Percentiles rank a stretch among this genome's conserved stretches.
Evolutionary conservation across 257 asterid genomes (phyloP).

Genomic region (Nicotiana benthamiana): DNA sequence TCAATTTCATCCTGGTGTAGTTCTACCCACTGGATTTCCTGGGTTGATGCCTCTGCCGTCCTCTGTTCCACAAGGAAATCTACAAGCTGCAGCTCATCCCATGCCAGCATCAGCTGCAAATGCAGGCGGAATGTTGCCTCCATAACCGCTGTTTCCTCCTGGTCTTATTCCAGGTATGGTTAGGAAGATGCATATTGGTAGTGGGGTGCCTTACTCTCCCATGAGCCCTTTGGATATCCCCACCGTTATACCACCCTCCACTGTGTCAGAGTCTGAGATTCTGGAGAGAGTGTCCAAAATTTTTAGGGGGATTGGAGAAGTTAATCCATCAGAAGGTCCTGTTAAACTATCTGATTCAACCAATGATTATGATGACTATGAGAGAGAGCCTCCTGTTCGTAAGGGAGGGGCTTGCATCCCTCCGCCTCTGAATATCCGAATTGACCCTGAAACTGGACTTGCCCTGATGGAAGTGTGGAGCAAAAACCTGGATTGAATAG

Average conservation of each 20-base stretch:
- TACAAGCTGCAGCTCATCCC: slow-evolving; percentile 31
- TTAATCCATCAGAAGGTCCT: slow-evolving; percentile 83
- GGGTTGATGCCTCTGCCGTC: slow-evolving; percentile 41
- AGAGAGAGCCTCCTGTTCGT: slow-evolving; percentile 49
- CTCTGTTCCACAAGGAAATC: slow-evolving; percentile 41
- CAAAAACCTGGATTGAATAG: slow-evolving; percentile 43
- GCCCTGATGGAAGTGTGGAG: slow-evolving; percentile 60
- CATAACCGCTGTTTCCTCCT: slow-evolving; percentile 84
- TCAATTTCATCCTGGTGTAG: slow-evolving; percentile 52
- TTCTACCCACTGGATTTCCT: slow-evolving; percentile 39
- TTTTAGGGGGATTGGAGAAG: slow-evolving; percentile 84
- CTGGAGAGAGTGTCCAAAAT: slow-evolving; percentile 83
- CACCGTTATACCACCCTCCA: slow-evolving; percentile 72
- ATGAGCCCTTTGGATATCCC: slow-evolving; percentile 95
- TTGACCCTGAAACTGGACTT: neutral
- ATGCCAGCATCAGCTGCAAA: slow-evolving; percentile 19
- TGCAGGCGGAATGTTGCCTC: slow-evolving; percentile 60
- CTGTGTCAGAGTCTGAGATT: slow-evolving; percentile 54
- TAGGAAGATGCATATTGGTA: slow-evolving; percentile 92
- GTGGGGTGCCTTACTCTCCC: slow-evolving; percentile 96
- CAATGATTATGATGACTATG: slow-evolving; percentile 57
- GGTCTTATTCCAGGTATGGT: slow-evolving; percentile 98
- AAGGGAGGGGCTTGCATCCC: slow-evolving; percentile 93
- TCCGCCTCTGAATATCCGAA: slow-evolving; percentile 59
- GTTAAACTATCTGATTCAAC: slow-evolving; percentile 46